Evolutionary conservation across 2,329 filamentous ascomycete species (phyloP), one percentile per base, ranked within the genome.

Genomic region (Eurotiales sp.): DNA sequence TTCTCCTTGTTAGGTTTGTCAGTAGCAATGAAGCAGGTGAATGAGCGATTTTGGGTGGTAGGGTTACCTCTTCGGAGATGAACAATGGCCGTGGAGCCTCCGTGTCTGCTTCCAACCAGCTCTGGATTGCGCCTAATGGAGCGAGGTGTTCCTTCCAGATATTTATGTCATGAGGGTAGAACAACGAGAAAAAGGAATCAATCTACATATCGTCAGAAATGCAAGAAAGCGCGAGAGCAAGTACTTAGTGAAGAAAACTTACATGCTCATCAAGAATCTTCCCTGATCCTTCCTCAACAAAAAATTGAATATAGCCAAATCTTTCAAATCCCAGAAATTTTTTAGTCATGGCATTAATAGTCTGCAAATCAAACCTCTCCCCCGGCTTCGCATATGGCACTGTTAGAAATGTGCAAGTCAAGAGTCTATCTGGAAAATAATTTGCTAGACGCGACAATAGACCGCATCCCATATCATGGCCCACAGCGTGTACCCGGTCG

Each of bases 371-470:
- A 61, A 65, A 1, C 61, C 56, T 8, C 59, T 59, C 4, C 50
- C 51, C 3, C 62, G 29, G 40, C 4, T 21, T 2, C 4, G 4
- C 27, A 14, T 42, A 42, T 25, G 21, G 21, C 21, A 25, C 21
- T 21, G 23, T 22, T 11, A 42, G 17, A 44, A 64, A 64, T 1
- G 52, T 53, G 30, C 49, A 51, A 8, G 56, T 61, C 19, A 56
- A 42, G 5, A 63, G 44, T 25, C 57, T 50, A 2, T 51, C 39
- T 1, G 61, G 56, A 34, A 53, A 58, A 49, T 62, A 63, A 23
- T 61, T 57, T 10, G 54, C 59, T n/a, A 64, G 36, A 22, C 62
- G 55, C 1, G 62, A 64, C 12, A 65, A 52, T 10, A 66, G 46
- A 34, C 49, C 54, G 50, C 58, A 58, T 11, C 62, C 62, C 17